These are phyloP conservation scores for Kokia cookei DNA, from an alignment of 441 rosid species.

Conservation along the genomic window DNA sequence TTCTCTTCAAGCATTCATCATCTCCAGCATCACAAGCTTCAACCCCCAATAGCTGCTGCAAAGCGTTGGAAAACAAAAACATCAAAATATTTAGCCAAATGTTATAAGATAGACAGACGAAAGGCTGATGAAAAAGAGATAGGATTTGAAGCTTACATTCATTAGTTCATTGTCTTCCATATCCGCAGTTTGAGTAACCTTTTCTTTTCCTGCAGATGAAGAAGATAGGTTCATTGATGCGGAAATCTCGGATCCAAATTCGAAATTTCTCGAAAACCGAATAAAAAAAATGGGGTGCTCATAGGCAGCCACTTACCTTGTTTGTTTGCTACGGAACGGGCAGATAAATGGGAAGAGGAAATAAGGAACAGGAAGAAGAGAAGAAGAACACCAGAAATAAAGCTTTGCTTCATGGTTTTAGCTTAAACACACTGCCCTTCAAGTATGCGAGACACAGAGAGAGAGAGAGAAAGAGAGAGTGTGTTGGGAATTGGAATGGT, in stretches of 20 bases:
- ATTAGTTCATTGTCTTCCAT: slow-evolving; percentile 24
- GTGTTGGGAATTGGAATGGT: slow-evolving; percentile 6
- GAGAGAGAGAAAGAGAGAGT: neutral
- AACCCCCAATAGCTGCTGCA: slow-evolving; percentile 38
- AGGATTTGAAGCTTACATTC: slow-evolving; percentile 19
- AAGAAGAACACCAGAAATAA: slow-evolving; percentile 25
- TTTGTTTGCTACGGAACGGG: slow-evolving; percentile 20
- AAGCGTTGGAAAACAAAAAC: neutral
- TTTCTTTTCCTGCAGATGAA: slow-evolving; percentile 29
- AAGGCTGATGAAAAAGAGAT: neutral
- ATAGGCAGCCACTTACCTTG: slow-evolving; percentile 19
- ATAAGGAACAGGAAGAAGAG: slow-evolving; percentile 28
- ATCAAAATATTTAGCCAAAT: neutral
- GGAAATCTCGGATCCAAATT: no score
- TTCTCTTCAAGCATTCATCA: slow-evolving; percentile 59
- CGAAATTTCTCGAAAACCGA: no score
- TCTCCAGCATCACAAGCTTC: slow-evolving; percentile 41
- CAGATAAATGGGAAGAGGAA: slow-evolving; percentile 27
- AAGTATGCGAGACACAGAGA: neutral
- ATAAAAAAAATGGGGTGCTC: no score
- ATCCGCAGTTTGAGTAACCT: slow-evolving; percentile 12
- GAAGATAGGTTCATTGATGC: neutral
- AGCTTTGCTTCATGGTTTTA: slow-evolving; percentile 43
- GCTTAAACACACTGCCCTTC: neutral
- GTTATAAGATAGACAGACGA: neutral